Evolutionary conservation across 352 stramenopile genomes (phyloP).

Genomic region (Phytopythium mirpurense): DNA sequence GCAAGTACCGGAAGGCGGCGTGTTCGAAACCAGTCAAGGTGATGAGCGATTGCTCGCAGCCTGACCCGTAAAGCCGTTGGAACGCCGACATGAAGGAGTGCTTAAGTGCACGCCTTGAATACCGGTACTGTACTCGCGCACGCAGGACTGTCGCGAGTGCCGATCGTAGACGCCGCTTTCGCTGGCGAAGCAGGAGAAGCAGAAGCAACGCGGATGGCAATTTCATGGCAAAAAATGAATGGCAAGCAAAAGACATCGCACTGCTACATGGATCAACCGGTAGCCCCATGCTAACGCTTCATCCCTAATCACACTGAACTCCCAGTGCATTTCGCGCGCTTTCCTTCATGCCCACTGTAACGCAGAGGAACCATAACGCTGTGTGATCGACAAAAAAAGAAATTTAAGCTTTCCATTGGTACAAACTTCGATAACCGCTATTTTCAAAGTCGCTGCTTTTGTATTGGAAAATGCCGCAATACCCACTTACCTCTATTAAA

Average conservation of each 20-base stretch:
- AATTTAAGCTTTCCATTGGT: conserved; percentile 1
- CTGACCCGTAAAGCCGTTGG: conserved; percentile 1
- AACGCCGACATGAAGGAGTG: conserved; percentile 1
- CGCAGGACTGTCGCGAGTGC: background rate
- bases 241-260: background rate
- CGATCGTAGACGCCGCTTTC: background rate
- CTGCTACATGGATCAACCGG: background rate
- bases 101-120: background rate
- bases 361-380: background rate
- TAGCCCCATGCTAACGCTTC: background rate
- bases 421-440: background rate
- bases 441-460: background rate
- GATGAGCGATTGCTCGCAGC: conserved; percentile 4
- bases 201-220: background rate
- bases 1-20: background rate
- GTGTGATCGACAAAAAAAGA: background rate
- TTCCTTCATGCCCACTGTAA: conserved; percentile 1
- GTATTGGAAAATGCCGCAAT: background rate
- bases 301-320: conserved; percentile 1
- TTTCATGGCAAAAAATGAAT: background rate
- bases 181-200: background rate
- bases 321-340: conserved; percentile 1
- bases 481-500: background rate
- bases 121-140: background rate
- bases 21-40: conserved; percentile 6